Conservation (phyloP, 306 rosid genomes). For the Mimosa pudica region DNA sequence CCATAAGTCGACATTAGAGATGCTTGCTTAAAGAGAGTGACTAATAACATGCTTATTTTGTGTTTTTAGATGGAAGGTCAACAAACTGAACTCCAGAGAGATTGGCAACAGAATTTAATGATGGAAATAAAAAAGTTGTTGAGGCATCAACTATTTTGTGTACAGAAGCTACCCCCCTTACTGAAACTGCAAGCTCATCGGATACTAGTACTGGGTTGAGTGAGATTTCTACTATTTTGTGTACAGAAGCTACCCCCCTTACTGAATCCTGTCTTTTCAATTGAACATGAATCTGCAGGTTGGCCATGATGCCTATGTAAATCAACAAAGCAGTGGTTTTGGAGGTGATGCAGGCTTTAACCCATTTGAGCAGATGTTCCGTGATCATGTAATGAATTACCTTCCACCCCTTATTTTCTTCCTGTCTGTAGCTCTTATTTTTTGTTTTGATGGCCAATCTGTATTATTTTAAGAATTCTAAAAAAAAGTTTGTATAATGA, state of each 20-base stretch:
- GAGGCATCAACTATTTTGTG: constrained; percentile 47
- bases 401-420: constrained; percentile 5
- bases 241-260: too few relatives aligned
- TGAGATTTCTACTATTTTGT: constrained; percentile 39
- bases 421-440: neutral
- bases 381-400: constrained; percentile 53
- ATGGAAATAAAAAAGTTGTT: constrained; percentile 46
- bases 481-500: neutral
- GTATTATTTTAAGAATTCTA: neutral
- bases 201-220: constrained; percentile 30
- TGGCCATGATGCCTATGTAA: constrained; percentile 71
- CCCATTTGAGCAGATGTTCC: constrained; percentile 72
- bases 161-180: constrained; percentile 47
- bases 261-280: constrained; percentile 7
- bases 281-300: constrained; percentile 50
- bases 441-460: neutral
- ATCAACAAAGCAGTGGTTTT: constrained; percentile 53
- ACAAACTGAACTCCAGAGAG: constrained; percentile 51
- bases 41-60: constrained; percentile 34
- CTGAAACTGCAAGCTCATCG: constrained; percentile 51
- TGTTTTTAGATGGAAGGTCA: constrained; percentile 70
- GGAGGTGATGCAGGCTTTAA: constrained; percentile 65
- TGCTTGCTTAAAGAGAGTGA: constrained; percentile 19
- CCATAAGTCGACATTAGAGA: constrained; percentile 9
- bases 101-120: constrained; percentile 43